These are phyloP conservation scores for Debaryomyces fabryi DNA, from an alignment of 1,139 yeast species.

Conservation along the genomic window DNA sequence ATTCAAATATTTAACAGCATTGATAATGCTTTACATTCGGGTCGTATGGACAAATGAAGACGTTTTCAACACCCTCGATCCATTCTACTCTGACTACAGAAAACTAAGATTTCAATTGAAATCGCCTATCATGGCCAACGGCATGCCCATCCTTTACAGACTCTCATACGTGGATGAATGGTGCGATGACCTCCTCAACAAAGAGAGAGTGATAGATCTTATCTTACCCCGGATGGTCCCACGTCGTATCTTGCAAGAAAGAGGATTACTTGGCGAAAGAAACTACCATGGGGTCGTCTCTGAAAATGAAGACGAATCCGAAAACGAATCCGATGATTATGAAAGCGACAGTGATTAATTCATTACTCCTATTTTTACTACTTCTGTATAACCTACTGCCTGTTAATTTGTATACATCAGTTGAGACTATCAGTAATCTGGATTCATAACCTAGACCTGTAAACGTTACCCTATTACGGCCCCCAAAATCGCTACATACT, in stretches of 20 bases:
- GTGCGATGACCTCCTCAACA: conserved; percentile 52
- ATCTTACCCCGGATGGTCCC: conserved; percentile 58
- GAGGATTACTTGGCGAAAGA: conserved; percentile 41
- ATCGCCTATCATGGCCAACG: conserved; percentile 31
- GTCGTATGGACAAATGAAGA: conserved; percentile 47
- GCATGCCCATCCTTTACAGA: conserved; percentile 29
- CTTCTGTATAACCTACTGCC: background rate
- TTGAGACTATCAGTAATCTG: background rate
- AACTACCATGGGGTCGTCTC: conserved; percentile 31
- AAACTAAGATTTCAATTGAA: conserved; percentile 39
- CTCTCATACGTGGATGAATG: conserved; percentile 61
- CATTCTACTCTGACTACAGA: conserved; percentile 55
- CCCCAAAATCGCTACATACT: background rate
- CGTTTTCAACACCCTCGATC: conserved; percentile 55
- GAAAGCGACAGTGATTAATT: conserved; percentile 32
- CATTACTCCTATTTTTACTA: background rate
- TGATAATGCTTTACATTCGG: conserved; percentile 61
- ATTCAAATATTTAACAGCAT: conserved; percentile 68
- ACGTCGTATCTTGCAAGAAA: conserved; percentile 41
- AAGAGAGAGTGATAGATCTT: conserved; percentile 58
- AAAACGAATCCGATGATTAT: conserved; percentile 18
- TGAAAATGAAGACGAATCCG: conserved; percentile 14
- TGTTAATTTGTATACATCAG: background rate
- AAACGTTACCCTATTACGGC: background rate
- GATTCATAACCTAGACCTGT: background rate